Conservation (phyloP, 352 stramenopile genomes). For the Globisporangium barbulae region DNA sequence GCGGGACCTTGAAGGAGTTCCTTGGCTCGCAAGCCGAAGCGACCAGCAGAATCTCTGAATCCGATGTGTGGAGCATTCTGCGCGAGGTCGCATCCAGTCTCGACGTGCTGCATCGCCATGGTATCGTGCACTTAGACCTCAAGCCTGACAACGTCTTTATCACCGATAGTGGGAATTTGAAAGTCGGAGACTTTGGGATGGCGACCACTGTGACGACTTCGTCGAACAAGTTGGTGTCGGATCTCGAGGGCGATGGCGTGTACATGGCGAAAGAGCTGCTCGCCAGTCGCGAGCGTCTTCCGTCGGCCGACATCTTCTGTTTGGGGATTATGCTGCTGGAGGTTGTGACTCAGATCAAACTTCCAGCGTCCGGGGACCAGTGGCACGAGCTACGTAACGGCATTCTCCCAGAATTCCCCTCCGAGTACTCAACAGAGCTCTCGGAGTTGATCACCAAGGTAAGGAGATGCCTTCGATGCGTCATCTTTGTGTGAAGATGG, state of each 20-base stretch:
- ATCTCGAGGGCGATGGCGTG: constrained; percentile 92
- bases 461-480: not conserved
- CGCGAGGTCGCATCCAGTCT: constrained; percentile 73
- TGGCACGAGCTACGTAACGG: constrained; percentile 72
- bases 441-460: constrained; percentile 29
- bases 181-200: constrained; percentile 94
- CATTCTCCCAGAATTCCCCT: constrained; percentile 35
- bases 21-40: constrained; percentile 25
- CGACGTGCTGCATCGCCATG: constrained; percentile 84
- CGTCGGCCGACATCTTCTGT: constrained; percentile 94
- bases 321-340: constrained; percentile 40
- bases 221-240: constrained; percentile 24
- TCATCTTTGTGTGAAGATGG: not conserved
- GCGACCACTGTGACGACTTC: constrained; percentile 49
- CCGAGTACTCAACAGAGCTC: constrained; percentile 49
- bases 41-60: constrained; percentile 35
- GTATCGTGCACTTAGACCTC: constrained; percentile 94
- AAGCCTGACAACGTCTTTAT: constrained; percentile 97
- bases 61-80: constrained; percentile 73
- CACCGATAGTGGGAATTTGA: constrained; percentile 51
- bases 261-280: constrained; percentile 93
- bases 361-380: constrained; percentile 48
- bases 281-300: constrained; percentile 45
- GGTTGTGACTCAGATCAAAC: constrained; percentile 16
- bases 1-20: constrained; percentile 83